Percentiles rank a stretch among this genome's conserved stretches.
Conservation (phyloP, 805 yeast genomes). For the Pichia occidentalis region DNA sequence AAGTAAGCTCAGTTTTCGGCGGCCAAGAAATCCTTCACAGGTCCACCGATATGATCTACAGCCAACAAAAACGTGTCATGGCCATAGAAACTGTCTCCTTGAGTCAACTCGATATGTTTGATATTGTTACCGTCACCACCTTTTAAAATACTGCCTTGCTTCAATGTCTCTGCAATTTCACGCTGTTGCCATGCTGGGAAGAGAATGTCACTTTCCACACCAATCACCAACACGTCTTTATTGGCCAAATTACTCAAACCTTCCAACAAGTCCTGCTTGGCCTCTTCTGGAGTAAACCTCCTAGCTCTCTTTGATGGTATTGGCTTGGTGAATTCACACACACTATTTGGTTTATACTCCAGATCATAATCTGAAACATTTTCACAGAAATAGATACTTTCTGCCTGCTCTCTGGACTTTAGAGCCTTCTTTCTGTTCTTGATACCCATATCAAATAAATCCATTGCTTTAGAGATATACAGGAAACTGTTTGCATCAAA, state of each 20-base stretch:
- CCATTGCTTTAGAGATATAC: slow-evolving; percentile 92
- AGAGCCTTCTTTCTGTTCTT: slow-evolving; percentile 40
- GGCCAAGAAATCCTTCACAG: slow-evolving; percentile 55
- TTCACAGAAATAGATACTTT: slow-evolving; percentile 26
- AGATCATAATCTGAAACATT: slow-evolving; percentile 20
- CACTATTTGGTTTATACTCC: slow-evolving; percentile 26
- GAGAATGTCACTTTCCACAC: slow-evolving; percentile 87
- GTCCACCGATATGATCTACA: slow-evolving; percentile 71
- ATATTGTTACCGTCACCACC: slow-evolving; percentile 37
- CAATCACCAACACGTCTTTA: slow-evolving; percentile 68
- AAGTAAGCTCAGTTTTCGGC: neutral
- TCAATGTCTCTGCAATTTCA: slow-evolving; percentile 63
- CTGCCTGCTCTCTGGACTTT: slow-evolving; percentile 35
- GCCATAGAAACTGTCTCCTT: slow-evolving; percentile 74
- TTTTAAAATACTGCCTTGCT: slow-evolving; percentile 27
- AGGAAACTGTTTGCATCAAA: slow-evolving; percentile 87
- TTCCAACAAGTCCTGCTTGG: slow-evolving; percentile 50
- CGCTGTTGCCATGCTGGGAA: slow-evolving; percentile 95
- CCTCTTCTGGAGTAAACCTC: slow-evolving; percentile 46
- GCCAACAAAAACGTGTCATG: slow-evolving; percentile 87
- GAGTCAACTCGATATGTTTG: slow-evolving; percentile 66
- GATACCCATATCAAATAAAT: slow-evolving; percentile 72
- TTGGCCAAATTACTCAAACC: slow-evolving; percentile 62
- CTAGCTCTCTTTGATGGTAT: slow-evolving; percentile 45
- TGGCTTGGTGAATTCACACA: slow-evolving; percentile 40